These are phyloP conservation scores for Oryza nivara DNA, from an alignment of 176 grass and related monocot species.

Conservation along the genomic window DNA sequence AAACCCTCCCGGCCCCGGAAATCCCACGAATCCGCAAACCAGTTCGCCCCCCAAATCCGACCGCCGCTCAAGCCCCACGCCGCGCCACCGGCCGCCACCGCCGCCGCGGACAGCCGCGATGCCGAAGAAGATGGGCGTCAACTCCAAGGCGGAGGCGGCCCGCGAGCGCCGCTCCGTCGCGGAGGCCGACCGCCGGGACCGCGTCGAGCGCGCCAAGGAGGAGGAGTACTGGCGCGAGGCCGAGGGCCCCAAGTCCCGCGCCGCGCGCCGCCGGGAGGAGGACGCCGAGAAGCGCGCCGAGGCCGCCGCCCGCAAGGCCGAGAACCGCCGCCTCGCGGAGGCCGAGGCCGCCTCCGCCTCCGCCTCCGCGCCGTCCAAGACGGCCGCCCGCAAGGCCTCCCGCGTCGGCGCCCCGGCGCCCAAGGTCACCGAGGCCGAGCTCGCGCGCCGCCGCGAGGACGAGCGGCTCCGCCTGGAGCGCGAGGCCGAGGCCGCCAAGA, in stretches of 20 bases:
- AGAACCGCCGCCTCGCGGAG: conserved; percentile 86
- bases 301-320: conserved; percentile 71
- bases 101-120: conserved; percentile 39
- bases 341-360: conserved; percentile 48
- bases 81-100: conserved; percentile 3
- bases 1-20: background rate
- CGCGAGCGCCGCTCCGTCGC: conserved; percentile 66
- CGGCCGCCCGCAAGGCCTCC: conserved; percentile 70
- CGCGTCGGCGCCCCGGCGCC: conserved; percentile 74
- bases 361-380: conserved; percentile 46
- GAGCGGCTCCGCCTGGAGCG: conserved; percentile 68
- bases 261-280: conserved; percentile 79
- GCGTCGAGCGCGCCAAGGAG: conserved; percentile 66
- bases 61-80: background rate
- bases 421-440: conserved; percentile 94
- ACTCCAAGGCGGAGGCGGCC: conserved; percentile 95
- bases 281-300: conserved; percentile 88
- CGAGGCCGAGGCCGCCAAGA: conserved; percentile 74
- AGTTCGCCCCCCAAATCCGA: background rate
- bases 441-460: conserved; percentile 73
- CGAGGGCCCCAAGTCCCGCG: conserved; percentile 86
- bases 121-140: conserved; percentile 99
- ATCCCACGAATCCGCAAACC: background rate
- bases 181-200: conserved; percentile 64
- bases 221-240: conserved; percentile 90